phyloP scores from a whole-genome alignment of 2,329 filamentous ascomycete genomes.

The Fusarium ramigenum region DNA sequence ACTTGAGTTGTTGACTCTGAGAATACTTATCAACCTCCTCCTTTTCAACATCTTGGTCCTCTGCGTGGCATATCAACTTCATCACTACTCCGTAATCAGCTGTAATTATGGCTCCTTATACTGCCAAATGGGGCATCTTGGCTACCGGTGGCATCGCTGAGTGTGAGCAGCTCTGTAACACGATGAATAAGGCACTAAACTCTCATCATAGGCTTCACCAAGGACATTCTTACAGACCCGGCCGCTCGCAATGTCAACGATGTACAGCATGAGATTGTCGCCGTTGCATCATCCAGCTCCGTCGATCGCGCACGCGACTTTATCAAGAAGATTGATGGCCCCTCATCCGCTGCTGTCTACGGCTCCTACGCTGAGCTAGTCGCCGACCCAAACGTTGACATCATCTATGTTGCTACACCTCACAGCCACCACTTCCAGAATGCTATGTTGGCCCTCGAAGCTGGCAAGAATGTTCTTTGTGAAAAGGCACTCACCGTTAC shows the following conservation, averaged over 20 bases:
- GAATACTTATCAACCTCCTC: background rate
- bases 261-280: conserved; percentile 79
- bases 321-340: conserved; percentile 75
- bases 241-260: conserved; percentile 74
- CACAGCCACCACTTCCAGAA: conserved; percentile 96
- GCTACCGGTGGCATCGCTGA: conserved; percentile 68
- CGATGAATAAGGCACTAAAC: background rate
- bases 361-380: conserved; percentile 86
- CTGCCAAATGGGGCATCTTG: conserved; percentile 68
- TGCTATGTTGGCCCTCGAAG: conserved; percentile 82
- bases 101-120: conserved; percentile 57
- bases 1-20: background rate
- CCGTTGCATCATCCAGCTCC: conserved; percentile 82
- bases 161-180: conserved; percentile 51
- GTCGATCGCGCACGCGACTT: conserved; percentile 75
- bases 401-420: conserved; percentile 89
- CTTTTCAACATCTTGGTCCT: background rate
- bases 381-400: conserved; percentile 79
- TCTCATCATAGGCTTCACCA: conserved; percentile 67
- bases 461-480: conserved; percentile 88
- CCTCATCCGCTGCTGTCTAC: conserved; percentile 74
- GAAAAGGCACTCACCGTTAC: conserved; percentile 92
- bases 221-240: conserved; percentile 82
- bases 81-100: conserved; percentile 2
- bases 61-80: background rate